Base-by-base conservation (phyloP, 345 rosid species). In the Eucalyptus coolabah region DNA sequence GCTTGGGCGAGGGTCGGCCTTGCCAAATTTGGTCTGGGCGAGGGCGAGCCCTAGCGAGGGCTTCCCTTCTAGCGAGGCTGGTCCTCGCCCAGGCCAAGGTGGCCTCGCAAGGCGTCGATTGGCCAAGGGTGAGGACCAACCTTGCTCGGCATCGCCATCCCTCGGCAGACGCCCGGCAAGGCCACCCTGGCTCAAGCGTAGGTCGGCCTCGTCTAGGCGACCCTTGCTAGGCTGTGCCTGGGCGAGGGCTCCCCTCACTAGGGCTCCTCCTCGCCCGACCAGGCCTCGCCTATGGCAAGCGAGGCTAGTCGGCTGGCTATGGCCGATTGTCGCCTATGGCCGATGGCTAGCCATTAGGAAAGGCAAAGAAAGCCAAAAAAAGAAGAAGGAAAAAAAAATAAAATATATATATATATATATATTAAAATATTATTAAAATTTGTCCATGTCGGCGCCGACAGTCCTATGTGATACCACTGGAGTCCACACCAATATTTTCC, bases 41-140 rank as follows among this genome's bases (percentile, higher is more conserved):
- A 50, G 6, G 51, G 50, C 1, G 6, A 50, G 50, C 50, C 50
- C 16, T 13, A 13, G 51, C 2, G 18, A 50, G 18, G 53, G 53
- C 53, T 50, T 50, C 53, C 53, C 19, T 50, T 50, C 1, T 5
- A 19, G 18, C 3, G 3, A 50, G 19, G 19, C 3, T 0, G 0
- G 53, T 16, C 53, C 19, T 50, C 0, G 3, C 51, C 51, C 0
- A 5, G 0, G 51, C 51, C 17, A 50, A 2, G 6, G 51, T 1
- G 2, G 51, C 17, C 51, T 50, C 6, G 6, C 1, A 0, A 0
- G 0, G 50, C 6, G 0, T 49, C 50, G 2, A 0, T 0, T 1
- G 6, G 0, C 50, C 6, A 49, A 2, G 50, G 50, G 50, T 1
- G 4, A 49, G 16, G 16, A 6, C 50, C 50, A 49, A 49, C 50